Base-by-base conservation (phyloP, 768 basidiomycete genomes). In the Termitomyces sp. region DNA sequence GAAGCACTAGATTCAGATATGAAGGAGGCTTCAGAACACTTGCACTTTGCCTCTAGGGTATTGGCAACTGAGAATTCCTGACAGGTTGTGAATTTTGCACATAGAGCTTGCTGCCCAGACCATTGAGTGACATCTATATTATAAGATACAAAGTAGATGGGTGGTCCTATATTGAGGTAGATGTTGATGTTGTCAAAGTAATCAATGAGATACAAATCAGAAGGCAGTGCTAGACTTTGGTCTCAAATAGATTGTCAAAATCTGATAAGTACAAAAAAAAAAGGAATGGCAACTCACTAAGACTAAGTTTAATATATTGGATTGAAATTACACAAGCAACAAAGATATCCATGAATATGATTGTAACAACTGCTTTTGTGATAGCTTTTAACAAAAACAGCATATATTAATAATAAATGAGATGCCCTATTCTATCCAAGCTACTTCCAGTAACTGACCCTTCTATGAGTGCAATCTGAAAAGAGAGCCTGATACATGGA, bases 31-130 rank as follows among this genome's bases (percentile, higher is more conserved):
- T 87, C 83, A 0, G 84, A 77, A 45, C 93, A 77, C 68, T 95
- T 93, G 51, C 97, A 84, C 67, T 98, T 94, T 2, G 88, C 93
- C 70, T 99, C 97, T 17, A 99, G 79, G 14, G 83, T 67, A 66
- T 94, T 98, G 31, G 92, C 87, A 0, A 98, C 60, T 0, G 95
- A 97, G 41, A 84, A 78, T 38, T 92, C 87, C 40, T 86, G 73
- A 67, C 97, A 99, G 1, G 96, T 96, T 0, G 96, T 94, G 74
- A 98, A 98, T 19, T 95, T 82, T 17, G 91, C 94, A 67, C 97
- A 99, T 4, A 98, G 76, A 6, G 82, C 75, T 68, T 89, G 91
- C 67, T 98, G 94, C 6, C 85, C 88, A 1, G 69, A 57, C 33
- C 91, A 82, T 31, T 77, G 71, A 0, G 86, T 85, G 14, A 87